Base-by-base conservation (phyloP, 1,284 basidiomycete species). In the Tilletia caries region DNA sequence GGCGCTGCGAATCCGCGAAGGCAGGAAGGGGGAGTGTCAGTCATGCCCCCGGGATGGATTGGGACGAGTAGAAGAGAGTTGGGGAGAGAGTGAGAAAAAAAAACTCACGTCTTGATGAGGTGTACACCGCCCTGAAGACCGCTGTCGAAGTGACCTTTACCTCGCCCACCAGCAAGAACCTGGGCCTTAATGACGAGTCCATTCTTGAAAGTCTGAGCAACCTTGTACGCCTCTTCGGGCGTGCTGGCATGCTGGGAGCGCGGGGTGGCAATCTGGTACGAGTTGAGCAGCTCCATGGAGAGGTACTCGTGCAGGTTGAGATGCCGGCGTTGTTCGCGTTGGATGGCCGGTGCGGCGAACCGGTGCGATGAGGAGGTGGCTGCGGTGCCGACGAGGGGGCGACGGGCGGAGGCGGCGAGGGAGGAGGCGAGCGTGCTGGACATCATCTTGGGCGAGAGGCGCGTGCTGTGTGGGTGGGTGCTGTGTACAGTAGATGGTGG, bases 221-320 rank as follows among this genome's bases (percentile, higher is more conserved):
- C 93, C 76, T 91, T 87, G 85, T 88, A 92, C 8, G 95, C 95
- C 86, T 98, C 96, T 76, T 93, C 88, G 2, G 94, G 89, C 23
- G 92, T 88, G 84, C 91, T 92, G 64, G 96, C 96, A 52, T 91
- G 87, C 66, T 94, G 85, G 80, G 92, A 91, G 85, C 92, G 93
- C 43, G 96, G 96, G n/a, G 95, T 97, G 34, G 93, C 90, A 73
- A 98, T 91, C 65, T 93, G 94, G 86, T 97, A 98, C 93, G 98
- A 90, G 87, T 97, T 97, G 80, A 98, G 89, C 65, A 98, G 87
- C 79, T 91, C 90, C 85, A 98, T 92, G 67, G 94, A 96, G 84
- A 98, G 93, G 86, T 98, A 93, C 87, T 99, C 95, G 86, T 99
- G 95, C 82, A 99, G 95, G 64, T 93, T 96, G 80, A 98, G 89